Conservation (phyloP, 139 green algal species). For the Auxenochlorella pyrenoidosa region DNA sequence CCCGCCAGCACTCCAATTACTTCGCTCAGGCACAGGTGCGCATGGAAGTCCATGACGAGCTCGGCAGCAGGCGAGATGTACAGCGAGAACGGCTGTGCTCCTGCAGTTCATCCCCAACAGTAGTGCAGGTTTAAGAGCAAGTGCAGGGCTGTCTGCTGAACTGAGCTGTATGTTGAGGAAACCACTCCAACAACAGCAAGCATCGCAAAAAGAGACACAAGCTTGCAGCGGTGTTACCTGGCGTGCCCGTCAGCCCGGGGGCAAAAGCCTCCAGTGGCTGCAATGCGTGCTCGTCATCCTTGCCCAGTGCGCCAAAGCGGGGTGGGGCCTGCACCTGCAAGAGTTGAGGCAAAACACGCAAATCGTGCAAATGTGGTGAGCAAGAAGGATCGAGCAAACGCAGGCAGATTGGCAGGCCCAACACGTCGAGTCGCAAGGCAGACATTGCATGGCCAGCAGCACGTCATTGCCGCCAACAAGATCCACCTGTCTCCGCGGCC, state of each 20-base stretch:
- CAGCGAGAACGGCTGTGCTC: conserved; percentile 68
- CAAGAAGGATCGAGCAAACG: neutral
- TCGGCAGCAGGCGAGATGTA: conserved; percentile 55
- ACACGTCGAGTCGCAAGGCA: too few species aligned
- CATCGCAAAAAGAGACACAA: neutral
- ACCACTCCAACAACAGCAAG: neutral
- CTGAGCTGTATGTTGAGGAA: too few species aligned
- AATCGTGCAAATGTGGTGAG: neutral
- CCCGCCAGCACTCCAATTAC: conserved; percentile 80
- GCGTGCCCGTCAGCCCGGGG: conserved; percentile 6
- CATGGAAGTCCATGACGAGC: conserved; percentile 82
- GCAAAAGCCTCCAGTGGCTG: conserved; percentile 64
- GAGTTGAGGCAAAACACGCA: neutral
- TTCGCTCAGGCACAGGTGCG: conserved; percentile 74
- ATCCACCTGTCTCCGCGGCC: conserved; percentile 5
- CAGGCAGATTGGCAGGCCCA: too few species aligned
- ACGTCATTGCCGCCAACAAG: too few species aligned
- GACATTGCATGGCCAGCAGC: too few species aligned
- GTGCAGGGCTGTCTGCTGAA: neutral
- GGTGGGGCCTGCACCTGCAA: conserved; percentile 13
- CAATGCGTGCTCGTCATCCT: conserved; percentile 56
- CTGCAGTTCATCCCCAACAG: neutral
- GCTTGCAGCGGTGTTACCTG: neutral
- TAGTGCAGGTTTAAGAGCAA: neutral
- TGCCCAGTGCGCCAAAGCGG: conserved; percentile 23